A percentile compares a stretch with the other conserved stretches of the same genome.
Conservation (phyloP, 2,329 filamentous ascomycete genomes). For the Fusarium coicis region DNA sequence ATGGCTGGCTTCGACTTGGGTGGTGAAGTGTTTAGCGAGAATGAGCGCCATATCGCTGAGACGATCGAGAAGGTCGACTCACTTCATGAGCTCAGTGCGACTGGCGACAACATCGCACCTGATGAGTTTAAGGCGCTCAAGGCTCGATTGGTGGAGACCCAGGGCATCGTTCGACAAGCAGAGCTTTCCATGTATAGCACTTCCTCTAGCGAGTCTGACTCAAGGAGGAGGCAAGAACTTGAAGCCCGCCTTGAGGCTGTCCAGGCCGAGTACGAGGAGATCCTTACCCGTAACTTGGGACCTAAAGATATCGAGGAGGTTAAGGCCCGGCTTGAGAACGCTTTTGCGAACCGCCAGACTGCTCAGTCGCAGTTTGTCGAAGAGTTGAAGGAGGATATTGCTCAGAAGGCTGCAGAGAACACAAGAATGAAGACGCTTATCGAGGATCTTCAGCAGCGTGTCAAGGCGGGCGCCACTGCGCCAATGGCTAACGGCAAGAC, state of each 20-base stretch:
- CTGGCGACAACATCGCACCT: conserved; percentile 82
- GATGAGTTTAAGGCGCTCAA: conserved; percentile 84
- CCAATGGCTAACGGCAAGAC: conserved; percentile 86
- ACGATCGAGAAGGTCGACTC: conserved; percentile 86
- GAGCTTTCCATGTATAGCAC: conserved; percentile 84
- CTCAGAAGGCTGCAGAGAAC: conserved; percentile 83
- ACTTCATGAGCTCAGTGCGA: conserved; percentile 78
- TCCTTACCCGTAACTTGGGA: conserved; percentile 81
- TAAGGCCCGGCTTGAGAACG: conserved; percentile 80
- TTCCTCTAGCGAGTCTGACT: conserved; percentile 70
- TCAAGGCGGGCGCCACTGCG: conserved; percentile 69
- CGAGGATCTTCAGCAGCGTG: conserved; percentile 79
- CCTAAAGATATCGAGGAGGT: conserved; percentile 86
- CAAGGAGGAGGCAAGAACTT: conserved; percentile 78
- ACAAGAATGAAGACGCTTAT: conserved; percentile 82
- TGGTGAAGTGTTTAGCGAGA: conserved; percentile 91
- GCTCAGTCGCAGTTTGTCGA: conserved; percentile 78
- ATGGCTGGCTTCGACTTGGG: conserved; percentile 98
- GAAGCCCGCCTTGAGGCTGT: conserved; percentile 79
- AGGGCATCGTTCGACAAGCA: conserved; percentile 91
- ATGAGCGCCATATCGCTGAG: conserved; percentile 85
- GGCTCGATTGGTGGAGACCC: conserved; percentile 84
- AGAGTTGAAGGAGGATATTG: conserved; percentile 79
- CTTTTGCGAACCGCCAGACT: conserved; percentile 79
- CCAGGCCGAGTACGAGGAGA: conserved; percentile 84